Evolutionary conservation across 1,139 yeast genomes (phyloP).

Genomic region (Lizanozyma gosingica): DNA sequence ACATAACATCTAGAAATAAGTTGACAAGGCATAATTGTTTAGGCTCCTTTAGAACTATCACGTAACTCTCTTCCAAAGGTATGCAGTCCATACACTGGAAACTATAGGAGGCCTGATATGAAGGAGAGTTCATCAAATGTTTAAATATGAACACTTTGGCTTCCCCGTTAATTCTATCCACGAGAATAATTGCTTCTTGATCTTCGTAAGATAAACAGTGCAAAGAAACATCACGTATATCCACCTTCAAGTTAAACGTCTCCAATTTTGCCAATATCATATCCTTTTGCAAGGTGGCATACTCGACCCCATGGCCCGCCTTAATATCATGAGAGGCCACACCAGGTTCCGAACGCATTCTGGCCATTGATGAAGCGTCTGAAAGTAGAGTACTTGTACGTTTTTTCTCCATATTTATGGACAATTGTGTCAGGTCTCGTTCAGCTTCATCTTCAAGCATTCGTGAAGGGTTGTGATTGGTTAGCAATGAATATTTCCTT

Average conservation of each 20-base stretch:
- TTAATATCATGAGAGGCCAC: not conserved
- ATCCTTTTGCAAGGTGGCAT: constrained; percentile 45
- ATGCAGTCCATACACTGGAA: constrained; percentile 34
- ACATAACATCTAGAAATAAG: constrained; percentile 53
- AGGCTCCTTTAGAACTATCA: constrained; percentile 15
- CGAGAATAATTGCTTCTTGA: constrained; percentile 42
- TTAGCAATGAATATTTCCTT: constrained; percentile 20
- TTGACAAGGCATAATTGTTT: constrained; percentile 33
- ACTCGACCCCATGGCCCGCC: constrained; percentile 10
- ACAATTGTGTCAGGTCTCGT: constrained; percentile 14
- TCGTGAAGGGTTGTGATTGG: constrained; percentile 36
- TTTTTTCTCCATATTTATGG: constrained; percentile 40
- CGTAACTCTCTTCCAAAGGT: constrained; percentile 21
- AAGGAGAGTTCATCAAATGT: constrained; percentile 21
- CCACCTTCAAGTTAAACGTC: constrained; percentile 24
- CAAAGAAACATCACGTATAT: constrained; percentile 28
- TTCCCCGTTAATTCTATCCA: constrained; percentile 21
- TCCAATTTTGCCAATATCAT: constrained; percentile 58
- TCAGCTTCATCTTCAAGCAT: constrained; percentile 33
- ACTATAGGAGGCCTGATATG: constrained; percentile 24
- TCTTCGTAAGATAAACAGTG: constrained; percentile 38
- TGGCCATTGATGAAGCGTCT: constrained; percentile 49
- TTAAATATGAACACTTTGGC: constrained; percentile 45
- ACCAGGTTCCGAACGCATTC: constrained; percentile 45
- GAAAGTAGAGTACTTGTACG: constrained; percentile 46